phyloP scores from a whole-genome alignment of 139 green algal genomes.

The Picocystis salinarum region DNA sequence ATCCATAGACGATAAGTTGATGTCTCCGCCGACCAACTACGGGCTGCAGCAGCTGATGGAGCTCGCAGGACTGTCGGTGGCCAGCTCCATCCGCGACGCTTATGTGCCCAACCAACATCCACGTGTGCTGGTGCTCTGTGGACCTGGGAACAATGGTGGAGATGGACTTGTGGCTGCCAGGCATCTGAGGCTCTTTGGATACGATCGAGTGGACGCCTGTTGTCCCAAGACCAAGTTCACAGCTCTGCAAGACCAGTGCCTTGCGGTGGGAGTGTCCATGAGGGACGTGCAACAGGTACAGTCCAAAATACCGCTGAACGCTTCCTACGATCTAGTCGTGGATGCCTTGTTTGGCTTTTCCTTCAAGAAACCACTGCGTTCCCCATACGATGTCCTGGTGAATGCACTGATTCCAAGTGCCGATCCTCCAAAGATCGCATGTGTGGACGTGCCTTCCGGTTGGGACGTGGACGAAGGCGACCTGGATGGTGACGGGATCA shows the following conservation, averaged over 20 bases:
- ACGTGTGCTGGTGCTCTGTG: slow-evolving; percentile 62
- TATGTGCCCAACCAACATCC: slow-evolving; percentile 17
- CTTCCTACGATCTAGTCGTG: slow-evolving; percentile 53
- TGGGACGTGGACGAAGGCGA: slow-evolving; percentile 30
- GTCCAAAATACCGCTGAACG: slow-evolving; percentile 3
- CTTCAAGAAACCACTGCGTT: slow-evolving; percentile 65
- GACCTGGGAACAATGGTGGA: slow-evolving; percentile 95
- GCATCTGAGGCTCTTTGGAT: slow-evolving; percentile 83
- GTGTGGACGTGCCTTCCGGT: slow-evolving; percentile 45
- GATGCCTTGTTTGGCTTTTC: slow-evolving; percentile 95
- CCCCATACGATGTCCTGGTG: slow-evolving; percentile 76
- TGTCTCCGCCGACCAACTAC: no score
- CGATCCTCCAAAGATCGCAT: no score
- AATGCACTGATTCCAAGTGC: no score
- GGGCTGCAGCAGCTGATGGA: slow-evolving; percentile 19
- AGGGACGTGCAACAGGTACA: no score
- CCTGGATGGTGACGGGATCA: background rate
- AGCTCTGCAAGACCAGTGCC: no score
- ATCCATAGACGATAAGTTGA: no score
- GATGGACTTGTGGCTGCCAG: slow-evolving; percentile 85
- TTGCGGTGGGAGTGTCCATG: no score
- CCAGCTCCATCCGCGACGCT: slow-evolving; percentile 31
- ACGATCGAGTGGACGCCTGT: slow-evolving; percentile 27
- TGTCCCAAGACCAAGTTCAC: slow-evolving; percentile 75
- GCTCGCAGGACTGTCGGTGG: slow-evolving; percentile 56